Evolutionary conservation across 371 early-diverging fungal genomes (phyloP), one percentile per base, ranked within the genome.

Genomic region (Conidiobolus incongruus): DNA sequence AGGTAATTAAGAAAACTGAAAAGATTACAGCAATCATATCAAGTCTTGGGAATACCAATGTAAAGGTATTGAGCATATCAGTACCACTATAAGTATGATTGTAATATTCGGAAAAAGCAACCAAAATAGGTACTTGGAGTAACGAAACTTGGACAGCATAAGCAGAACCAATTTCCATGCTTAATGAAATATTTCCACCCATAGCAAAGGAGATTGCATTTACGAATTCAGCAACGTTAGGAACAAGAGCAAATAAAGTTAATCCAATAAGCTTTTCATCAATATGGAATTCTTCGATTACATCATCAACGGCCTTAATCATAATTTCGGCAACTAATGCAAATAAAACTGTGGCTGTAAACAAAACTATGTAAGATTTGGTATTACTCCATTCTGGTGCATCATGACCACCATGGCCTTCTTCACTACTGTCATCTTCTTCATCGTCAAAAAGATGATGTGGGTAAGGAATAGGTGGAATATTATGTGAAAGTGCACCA

Each of bases 141-240:
- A 95, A 58, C n/a, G 89, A 81, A 0, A 91, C 92, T 57, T 95
- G 94, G 36, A 91, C 69, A 8, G 90, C 85, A 58, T 95, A 95
- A 0, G 90, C 92, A 15, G 86, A 89, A 16, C 90, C 92, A 51
- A 95, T 92, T 58, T 95, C 95, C 62, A 95, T 71, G 50, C 69
- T 68, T 29, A 95, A 65, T 0, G 81, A 84, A 59, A 95, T 87
- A 56, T 93, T 92, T 38, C 85, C 84, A 54, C 80, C 66, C 44
- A 84, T 56, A 7, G 93, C 91, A 66, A 95, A 95, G 3, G 90
- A 82, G 47, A 90, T 84, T 24, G 92, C 93, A 53, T 95, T 95
- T 68, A 86, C 79, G 53, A 95, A 90, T 61, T 95, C 96, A 11
- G 96, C 89, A 33, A 91, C 79, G 45, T 78, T 84, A n/a, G 96